A percentile compares a stretch with the other conserved stretches of the same genome.
phyloP scores from a whole-genome alignment of 2,329 filamentous ascomycete genomes.

The Triangularia verruculosa region DNA sequence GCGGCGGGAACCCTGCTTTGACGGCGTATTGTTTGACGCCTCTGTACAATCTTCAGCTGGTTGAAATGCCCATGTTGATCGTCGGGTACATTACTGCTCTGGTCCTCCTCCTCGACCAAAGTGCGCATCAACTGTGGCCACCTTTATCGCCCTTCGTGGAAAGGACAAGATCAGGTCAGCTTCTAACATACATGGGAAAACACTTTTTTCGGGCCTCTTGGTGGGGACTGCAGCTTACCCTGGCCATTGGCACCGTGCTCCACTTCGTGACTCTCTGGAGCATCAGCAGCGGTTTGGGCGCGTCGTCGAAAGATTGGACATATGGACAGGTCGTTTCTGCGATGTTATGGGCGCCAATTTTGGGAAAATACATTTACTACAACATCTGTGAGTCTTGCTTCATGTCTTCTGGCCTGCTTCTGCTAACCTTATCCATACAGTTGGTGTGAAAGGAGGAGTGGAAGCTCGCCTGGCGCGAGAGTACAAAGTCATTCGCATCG shows the following conservation, averaged over 20 bases:
- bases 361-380: slow-evolving; percentile 11
- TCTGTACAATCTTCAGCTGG: background rate
- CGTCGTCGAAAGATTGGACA: background rate
- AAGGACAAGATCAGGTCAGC: background rate
- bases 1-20: background rate
- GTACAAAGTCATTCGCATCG: background rate
- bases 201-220: background rate
- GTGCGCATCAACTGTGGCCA: background rate
- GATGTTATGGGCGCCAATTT: slow-evolving; percentile 6
- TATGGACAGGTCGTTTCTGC: slow-evolving; percentile 9
- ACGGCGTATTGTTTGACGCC: slow-evolving; percentile 3
- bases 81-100: background rate
- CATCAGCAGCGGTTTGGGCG: background rate
- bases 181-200: background rate
- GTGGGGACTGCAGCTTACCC: background rate
- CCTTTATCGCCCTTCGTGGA: background rate
- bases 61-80: background rate
- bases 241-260: background rate
- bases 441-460: slow-evolving; percentile 5
- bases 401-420: background rate
- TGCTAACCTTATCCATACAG: background rate
- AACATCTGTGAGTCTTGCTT: slow-evolving; percentile 2
- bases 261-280: background rate
- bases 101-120: background rate
- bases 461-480: background rate